phyloP scores from a whole-genome alignment of 1,284 basidiomycete species.

The Marasmius tenuissimus region DNA sequence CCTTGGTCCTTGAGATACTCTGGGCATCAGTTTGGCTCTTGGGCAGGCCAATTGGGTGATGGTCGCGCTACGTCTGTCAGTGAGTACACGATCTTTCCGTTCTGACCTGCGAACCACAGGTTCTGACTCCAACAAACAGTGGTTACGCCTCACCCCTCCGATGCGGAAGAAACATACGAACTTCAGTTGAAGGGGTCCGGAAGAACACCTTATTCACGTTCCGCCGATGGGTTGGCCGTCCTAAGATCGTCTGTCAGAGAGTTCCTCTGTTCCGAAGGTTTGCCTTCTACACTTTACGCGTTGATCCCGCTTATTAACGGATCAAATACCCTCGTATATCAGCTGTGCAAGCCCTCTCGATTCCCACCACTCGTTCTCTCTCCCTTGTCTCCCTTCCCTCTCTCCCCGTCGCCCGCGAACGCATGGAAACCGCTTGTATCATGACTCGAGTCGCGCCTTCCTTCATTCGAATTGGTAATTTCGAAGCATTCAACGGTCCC shows the following conservation, averaged over 20 bases:
- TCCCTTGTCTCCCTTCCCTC: slow-evolving; percentile 78
- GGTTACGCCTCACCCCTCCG: slow-evolving; percentile 68
- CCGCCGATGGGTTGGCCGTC: slow-evolving; percentile 92
- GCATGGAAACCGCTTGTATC: slow-evolving; percentile 77
- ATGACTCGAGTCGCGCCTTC: slow-evolving; percentile 85
- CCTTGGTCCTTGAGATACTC: slow-evolving; percentile 90
- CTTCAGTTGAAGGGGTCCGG: slow-evolving; percentile 95
- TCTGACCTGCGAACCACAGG: slow-evolving; percentile 6
- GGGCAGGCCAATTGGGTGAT: slow-evolving; percentile 97
- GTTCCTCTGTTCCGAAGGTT: slow-evolving; percentile 86
- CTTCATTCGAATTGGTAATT: slow-evolving; percentile 91
- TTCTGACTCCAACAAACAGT: slow-evolving; percentile 41
- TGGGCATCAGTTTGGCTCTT: slow-evolving; percentile 90
- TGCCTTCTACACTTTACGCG: slow-evolving; percentile 8
- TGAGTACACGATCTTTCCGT: slow-evolving; percentile 32
- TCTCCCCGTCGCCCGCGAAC: slow-evolving; percentile 79
- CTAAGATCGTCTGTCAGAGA: slow-evolving; percentile 91
- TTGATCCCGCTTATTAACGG: neutral
- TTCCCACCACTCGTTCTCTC: slow-evolving; percentile 90
- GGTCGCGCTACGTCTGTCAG: slow-evolving; percentile 89
- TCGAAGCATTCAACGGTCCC: slow-evolving; percentile 84
- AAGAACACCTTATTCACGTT: slow-evolving; percentile 90
- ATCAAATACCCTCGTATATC: slow-evolving; percentile 4
- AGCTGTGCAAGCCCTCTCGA: slow-evolving; percentile 86
- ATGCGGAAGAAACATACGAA: slow-evolving; percentile 66